These are phyloP conservation scores for Cokeromyces recurvatus DNA, from an alignment of 371 early-diverging fungal species.

Conservation along the genomic window DNA sequence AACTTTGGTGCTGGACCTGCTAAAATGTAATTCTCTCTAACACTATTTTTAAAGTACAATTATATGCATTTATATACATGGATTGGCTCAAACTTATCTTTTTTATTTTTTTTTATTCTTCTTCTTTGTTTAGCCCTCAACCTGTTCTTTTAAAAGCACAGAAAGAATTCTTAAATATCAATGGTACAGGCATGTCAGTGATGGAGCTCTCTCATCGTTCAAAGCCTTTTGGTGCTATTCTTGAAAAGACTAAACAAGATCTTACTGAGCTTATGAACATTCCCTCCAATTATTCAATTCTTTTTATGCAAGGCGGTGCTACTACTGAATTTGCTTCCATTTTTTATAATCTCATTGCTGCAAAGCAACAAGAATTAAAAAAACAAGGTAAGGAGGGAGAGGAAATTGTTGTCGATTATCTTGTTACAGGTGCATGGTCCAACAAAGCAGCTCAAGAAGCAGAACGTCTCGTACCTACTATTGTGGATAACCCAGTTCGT, in stretches of 20 bases:
- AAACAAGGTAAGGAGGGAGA: conserved; percentile 18
- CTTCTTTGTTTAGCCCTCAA: conserved; percentile 54
- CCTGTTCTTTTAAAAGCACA: conserved; percentile 81
- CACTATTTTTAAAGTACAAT: too few relatives aligned
- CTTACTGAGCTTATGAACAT: conserved; percentile 69
- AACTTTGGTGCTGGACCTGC: conserved; percentile 96
- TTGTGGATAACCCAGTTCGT: conserved; percentile 24
- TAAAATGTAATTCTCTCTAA: conserved; percentile 75
- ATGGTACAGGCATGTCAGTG: conserved; percentile 83
- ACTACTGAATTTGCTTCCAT: conserved; percentile 88
- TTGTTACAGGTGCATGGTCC: conserved; percentile 95
- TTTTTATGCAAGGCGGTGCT: conserved; percentile 96
- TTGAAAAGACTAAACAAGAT: conserved; percentile 66
- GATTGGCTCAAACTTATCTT: neutral
- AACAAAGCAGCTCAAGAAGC: conserved; percentile 87
- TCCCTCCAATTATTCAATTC: conserved; percentile 83
- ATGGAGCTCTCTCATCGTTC: conserved; percentile 96
- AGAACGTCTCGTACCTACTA: conserved; percentile 58
- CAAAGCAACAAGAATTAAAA: conserved; percentile 51
- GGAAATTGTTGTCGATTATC: conserved; percentile 70
- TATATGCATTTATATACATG: neutral
- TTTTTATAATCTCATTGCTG: conserved; percentile 82
- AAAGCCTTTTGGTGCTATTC: conserved; percentile 69
- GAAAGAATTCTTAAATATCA: conserved; percentile 74
- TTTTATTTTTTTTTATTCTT: too few relatives aligned